These are phyloP conservation scores for Cryptococcus jaspeensis DNA, from an alignment of 1,284 basidiomycete genomes.

Conservation along the genomic window DNA sequence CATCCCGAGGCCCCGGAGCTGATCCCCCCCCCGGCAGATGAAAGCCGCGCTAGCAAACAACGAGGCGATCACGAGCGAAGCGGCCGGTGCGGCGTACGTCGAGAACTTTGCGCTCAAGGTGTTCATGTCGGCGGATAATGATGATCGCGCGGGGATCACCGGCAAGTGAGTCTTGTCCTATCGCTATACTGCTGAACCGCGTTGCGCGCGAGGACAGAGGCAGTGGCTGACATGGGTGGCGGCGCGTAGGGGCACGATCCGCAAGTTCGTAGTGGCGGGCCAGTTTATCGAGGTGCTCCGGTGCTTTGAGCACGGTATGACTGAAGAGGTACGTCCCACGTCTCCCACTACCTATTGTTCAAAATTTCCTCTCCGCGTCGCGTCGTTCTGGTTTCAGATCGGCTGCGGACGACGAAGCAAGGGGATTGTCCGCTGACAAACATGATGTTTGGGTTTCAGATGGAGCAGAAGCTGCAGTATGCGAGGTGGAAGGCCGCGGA, in stretches of 20 bases:
- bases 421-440: constrained; percentile 10
- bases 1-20: too few species aligned
- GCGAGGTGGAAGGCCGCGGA: constrained; percentile 53
- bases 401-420: background rate
- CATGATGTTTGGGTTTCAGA: constrained; percentile 24
- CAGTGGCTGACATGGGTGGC: too few species aligned
- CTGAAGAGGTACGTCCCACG: constrained; percentile 42
- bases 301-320: constrained; percentile 49
- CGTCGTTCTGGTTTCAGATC: background rate
- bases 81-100: constrained; percentile 79
- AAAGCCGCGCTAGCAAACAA: constrained; percentile 71
- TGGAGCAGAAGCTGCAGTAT: constrained; percentile 52
- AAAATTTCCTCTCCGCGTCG: background rate
- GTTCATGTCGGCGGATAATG: constrained; percentile 84
- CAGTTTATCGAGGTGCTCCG: constrained; percentile 51
- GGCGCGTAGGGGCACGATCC: constrained; percentile 44
- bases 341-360: background rate
- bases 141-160: constrained; percentile 74
- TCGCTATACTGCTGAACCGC: background rate
- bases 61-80: constrained; percentile 80
- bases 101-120: constrained; percentile 92
- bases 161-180: constrained; percentile 60
- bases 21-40: constrained; percentile 54
- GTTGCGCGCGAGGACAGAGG: too few species aligned
- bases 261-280: constrained; percentile 50